Evolutionary conservation across 257 asterid species (phyloP).

Genomic region (Solanum rostratum): DNA sequence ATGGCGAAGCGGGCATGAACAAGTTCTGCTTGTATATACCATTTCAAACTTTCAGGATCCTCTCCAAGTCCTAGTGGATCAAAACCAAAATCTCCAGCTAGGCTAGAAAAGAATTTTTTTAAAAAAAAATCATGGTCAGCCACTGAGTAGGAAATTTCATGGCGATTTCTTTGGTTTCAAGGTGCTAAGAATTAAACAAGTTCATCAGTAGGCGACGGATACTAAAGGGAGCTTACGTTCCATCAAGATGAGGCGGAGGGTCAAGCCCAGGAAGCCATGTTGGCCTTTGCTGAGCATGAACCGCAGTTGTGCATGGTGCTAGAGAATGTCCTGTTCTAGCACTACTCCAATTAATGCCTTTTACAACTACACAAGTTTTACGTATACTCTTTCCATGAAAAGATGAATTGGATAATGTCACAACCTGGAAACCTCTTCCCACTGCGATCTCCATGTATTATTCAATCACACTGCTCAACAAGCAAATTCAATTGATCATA

Average conservation of each 20-base stretch:
- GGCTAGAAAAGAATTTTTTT: slow-evolving; percentile 21
- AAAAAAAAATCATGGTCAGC: background rate
- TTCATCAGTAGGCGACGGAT: background rate
- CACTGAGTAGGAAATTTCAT: background rate
- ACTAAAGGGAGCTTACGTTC: slow-evolving; percentile 45
- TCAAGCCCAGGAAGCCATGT: slow-evolving; percentile 94
- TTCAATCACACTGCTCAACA: background rate
- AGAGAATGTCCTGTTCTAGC: slow-evolving; percentile 10
- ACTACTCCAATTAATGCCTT: slow-evolving; percentile 21
- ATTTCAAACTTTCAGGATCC: slow-evolving; percentile 74
- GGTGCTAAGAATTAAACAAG: background rate
- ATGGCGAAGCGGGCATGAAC: slow-evolving; percentile 90
- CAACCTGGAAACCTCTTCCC: slow-evolving; percentile 40
- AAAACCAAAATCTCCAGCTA: slow-evolving; percentile 83
- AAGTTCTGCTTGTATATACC: slow-evolving; percentile 90
- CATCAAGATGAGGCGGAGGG: slow-evolving; percentile 85
- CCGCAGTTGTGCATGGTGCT: slow-evolving; percentile 13
- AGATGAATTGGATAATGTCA: slow-evolving; percentile 26
- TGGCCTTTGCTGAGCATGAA: slow-evolving; percentile 62
- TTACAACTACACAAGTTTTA: slow-evolving; percentile 14
- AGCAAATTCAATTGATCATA: background rate
- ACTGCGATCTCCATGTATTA: slow-evolving; percentile 37
- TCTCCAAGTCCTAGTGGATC: slow-evolving; percentile 93
- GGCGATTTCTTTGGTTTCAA: background rate
- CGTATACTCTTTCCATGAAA: slow-evolving; percentile 21